Conservation (phyloP, 148 eudicot species). For the Rhododendron griersonianum region DNA sequence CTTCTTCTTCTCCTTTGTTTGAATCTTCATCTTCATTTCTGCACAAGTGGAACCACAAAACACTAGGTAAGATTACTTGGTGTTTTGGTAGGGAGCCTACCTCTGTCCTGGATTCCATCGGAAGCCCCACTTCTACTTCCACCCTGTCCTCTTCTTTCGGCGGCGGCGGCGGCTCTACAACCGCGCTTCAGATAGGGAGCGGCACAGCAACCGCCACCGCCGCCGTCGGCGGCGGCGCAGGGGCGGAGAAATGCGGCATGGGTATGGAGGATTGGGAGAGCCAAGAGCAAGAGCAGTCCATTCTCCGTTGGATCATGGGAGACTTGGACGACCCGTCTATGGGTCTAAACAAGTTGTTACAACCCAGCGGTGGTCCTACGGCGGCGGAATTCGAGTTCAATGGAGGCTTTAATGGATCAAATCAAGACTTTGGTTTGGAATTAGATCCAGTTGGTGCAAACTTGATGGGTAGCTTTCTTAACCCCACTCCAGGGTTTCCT, state of each 20-base stretch:
- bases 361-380: constrained; percentile 19
- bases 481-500: constrained; percentile 17
- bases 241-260: constrained; percentile 31
- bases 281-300: constrained; percentile 53
- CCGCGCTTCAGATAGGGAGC: constrained; percentile 21
- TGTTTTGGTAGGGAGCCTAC: constrained; percentile 43
- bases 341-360: constrained; percentile 57
- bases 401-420: constrained; percentile 57
- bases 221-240: constrained; percentile 1
- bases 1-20: constrained; percentile 7
- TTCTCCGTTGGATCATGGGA: constrained; percentile 70
- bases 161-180: constrained; percentile 38
- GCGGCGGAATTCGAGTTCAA: constrained; percentile 26
- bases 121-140: constrained; percentile 60
- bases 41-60: neutral
- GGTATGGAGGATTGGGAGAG: constrained; percentile 81
- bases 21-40: constrained; percentile 13
- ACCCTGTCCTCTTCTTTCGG: constrained; percentile 39
- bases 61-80: neutral
- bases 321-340: constrained; percentile 62
- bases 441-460: constrained; percentile 25
- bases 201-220: neutral
- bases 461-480: constrained; percentile 10
- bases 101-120: constrained; percentile 69
- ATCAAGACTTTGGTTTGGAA: constrained; percentile 37